Base-by-base conservation (phyloP, 169 alveolate genomes). In the Plasmodium fragile region DNA sequence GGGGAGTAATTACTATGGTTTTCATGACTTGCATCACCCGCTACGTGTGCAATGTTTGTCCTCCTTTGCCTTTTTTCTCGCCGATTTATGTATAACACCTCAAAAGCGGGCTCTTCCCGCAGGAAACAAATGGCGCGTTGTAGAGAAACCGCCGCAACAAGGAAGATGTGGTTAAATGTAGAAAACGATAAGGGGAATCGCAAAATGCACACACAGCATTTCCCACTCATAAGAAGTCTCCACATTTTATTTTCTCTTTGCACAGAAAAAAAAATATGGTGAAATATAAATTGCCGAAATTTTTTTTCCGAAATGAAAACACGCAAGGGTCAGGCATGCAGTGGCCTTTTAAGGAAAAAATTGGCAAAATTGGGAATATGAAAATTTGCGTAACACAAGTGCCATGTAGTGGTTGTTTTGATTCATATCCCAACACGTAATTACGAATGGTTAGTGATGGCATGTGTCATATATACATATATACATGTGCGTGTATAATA, bases 371-470 rank as follows among this genome's bases (percentile, higher is more conserved):
- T 65, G 36, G 36, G 75, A 65, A 25, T 18, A 28, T 65, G 30
- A 65, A 22, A 65, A 65, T 65, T 65, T 65, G 13, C 75, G 13
- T 65, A 18, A 65, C 75, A 25, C 1, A 25, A 7, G 13, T 65
- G 41, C 75, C 75, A n/a, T 65, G 75, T 25, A 28, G 75, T 65
- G 36, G n/a, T 65, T 34, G 75, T 65, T 65, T 65, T 65, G 30
- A 11, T 28, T 22, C 36, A 22, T 65, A 65, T 28, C 41, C 75
- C 36, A 25, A 25, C 75, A 3, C 36, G 75, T 65, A 65, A 65
- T 22, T 65, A 65, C 59, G 25, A 49, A 49, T 22, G 22, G 22
- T 49, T 49, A 13, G 22, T 49, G 8, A 49, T 13, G 59, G 59
- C 22, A 49, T 49, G 7, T 49, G 59, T 49, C 59, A 49, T 11